Evolutionary conservation across 306 rosid genomes (phyloP).

Genomic region (Corylus avellana): DNA sequence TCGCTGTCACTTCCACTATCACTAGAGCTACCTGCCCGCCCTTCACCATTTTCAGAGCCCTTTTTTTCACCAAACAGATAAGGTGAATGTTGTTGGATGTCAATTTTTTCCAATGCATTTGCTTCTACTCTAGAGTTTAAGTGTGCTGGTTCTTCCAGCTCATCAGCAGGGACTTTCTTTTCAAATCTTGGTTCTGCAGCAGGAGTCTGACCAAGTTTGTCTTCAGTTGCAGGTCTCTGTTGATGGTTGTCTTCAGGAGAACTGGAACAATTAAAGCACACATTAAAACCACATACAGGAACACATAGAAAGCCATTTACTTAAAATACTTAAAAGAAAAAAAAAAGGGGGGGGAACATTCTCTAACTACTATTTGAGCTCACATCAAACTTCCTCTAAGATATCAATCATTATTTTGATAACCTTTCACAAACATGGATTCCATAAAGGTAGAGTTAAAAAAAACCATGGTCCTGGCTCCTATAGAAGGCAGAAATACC

Average conservation of each 20-base stretch:
- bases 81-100: conserved; percentile 60
- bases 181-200: conserved; percentile 48
- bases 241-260: conserved; percentile 71
- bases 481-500: neutral
- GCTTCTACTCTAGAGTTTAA: conserved; percentile 52
- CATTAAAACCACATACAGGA: conserved; percentile 23
- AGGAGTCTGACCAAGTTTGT: conserved; percentile 54
- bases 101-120: conserved; percentile 48
- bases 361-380: neutral
- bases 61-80: conserved; percentile 59
- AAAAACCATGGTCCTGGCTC: neutral
- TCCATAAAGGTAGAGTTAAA: neutral
- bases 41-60: conserved; percentile 68
- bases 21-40: conserved; percentile 73
- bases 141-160: conserved; percentile 48
- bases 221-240: conserved; percentile 53
- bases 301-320: neutral
- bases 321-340: neutral
- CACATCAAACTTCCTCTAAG: no score
- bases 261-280: conserved; percentile 44
- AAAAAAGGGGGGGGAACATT: neutral
- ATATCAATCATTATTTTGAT: neutral
- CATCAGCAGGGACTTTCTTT: conserved; percentile 52
- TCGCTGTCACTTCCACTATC: conserved; percentile 88
- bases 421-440: neutral